Percentiles rank a stretch among this genome's conserved stretches.
Evolutionary conservation across 2,329 filamentous ascomycete species (phyloP).

Genomic region (Coleophoma cylindrospora): DNA sequence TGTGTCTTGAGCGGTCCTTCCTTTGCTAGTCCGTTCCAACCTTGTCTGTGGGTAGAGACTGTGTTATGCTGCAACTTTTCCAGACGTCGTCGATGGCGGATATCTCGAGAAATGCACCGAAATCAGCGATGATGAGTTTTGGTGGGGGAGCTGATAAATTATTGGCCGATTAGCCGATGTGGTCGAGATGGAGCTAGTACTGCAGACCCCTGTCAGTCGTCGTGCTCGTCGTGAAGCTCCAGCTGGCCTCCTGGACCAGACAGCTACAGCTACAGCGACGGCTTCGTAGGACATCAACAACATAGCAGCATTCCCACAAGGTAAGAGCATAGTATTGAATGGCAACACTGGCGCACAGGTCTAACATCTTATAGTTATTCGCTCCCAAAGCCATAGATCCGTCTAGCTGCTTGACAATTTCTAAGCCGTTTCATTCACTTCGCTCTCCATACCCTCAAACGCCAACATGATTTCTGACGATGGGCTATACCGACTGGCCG

Average conservation of each 20-base stretch:
- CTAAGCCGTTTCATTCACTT: slow-evolving; percentile 11
- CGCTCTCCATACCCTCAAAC: background rate
- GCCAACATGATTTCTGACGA: slow-evolving; percentile 90
- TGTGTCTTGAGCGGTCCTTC: too few relatives aligned
- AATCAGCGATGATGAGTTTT: slow-evolving; percentile 12
- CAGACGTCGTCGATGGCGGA: too few relatives aligned
- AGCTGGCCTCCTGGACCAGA: slow-evolving; percentile 24
- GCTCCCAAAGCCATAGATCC: too few relatives aligned
- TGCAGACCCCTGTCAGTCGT: slow-evolving; percentile 7
- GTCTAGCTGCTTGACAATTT: background rate
- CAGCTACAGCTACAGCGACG: background rate
- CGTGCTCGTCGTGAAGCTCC: slow-evolving; percentile 23
- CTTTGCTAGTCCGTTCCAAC: too few relatives aligned
- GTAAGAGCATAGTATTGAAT: too few relatives aligned
- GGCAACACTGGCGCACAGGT: too few relatives aligned
- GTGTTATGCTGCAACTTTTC: background rate
- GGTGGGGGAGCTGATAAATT: slow-evolving; percentile 11
- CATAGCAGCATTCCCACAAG: too few relatives aligned
- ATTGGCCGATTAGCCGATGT: slow-evolving; percentile 20
- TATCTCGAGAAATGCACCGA: background rate
- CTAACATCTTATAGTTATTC: too few relatives aligned
- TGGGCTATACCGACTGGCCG: slow-evolving; percentile 84
- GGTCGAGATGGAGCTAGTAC: slow-evolving; percentile 5
- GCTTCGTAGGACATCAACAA: too few relatives aligned
- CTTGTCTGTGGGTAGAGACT: background rate